phyloP scores from a whole-genome alignment of 225 moss, liverwort and hornwort species.

The Pseudoscleropodium purum region DNA sequence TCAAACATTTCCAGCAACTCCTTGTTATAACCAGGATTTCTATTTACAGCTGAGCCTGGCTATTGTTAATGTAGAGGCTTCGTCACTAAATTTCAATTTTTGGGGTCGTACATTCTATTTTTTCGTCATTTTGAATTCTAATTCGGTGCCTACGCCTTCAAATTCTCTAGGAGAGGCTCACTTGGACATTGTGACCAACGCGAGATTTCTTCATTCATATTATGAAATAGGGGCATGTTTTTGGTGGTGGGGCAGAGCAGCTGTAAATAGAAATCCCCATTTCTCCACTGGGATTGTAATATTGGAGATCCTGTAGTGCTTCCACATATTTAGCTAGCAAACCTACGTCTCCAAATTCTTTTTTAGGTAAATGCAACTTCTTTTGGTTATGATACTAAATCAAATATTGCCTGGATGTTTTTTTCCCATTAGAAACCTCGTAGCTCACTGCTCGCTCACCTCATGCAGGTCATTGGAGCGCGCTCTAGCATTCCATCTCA shows the following conservation, averaged over 20 bases:
- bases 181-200: not conserved
- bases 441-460: not conserved
- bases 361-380: not conserved
- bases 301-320: not conserved
- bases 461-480: slow-evolving; percentile 30
- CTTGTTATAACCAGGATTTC: not conserved
- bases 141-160: not conserved
- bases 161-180: not conserved
- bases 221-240: not conserved
- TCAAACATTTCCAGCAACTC: not conserved
- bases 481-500: slow-evolving; percentile 35
- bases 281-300: not conserved
- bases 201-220: not conserved
- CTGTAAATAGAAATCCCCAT: not conserved
- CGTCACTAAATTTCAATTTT: not conserved
- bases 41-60: not conserved
- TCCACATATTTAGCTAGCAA: not conserved
- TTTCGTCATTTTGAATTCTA: not conserved
- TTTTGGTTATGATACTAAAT: not conserved
- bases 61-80: not conserved
- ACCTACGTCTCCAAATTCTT: not conserved
- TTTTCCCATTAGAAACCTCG: not conserved
- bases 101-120: not conserved
- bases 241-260: not conserved
- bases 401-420: not conserved